phyloP scores from a whole-genome alignment of 306 rosid species.

The Prosopis cineraria region DNA sequence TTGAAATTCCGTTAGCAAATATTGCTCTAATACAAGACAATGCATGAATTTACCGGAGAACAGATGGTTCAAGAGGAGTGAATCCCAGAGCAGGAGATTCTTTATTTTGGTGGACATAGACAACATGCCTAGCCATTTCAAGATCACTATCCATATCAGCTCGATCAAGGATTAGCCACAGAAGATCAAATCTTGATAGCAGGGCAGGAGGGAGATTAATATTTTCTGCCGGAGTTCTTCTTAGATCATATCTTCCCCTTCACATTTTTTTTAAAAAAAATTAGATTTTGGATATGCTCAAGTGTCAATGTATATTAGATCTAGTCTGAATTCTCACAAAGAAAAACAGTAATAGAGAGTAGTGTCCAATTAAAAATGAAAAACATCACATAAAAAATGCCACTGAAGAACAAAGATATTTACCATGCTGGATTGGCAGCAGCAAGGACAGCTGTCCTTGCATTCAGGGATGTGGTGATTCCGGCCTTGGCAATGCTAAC shows the following conservation, averaged over 20 bases:
- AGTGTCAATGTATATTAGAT: background rate
- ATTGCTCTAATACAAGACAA: constrained; percentile 6
- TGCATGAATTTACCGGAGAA: constrained; percentile 70
- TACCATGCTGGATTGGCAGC: constrained; percentile 99
- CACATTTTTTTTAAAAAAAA: constrained; percentile 40
- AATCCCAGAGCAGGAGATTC: constrained; percentile 95
- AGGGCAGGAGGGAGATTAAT: constrained; percentile 97
- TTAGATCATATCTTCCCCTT: constrained; percentile 98
- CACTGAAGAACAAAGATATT: background rate
- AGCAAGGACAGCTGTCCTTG: constrained; percentile 98
- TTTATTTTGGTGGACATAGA: constrained; percentile 89
- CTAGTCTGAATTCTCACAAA: background rate
- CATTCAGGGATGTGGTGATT: constrained; percentile 94
- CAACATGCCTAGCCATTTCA: constrained; percentile 97
- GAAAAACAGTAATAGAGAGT: constrained; percentile 14
- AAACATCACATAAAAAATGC: background rate
- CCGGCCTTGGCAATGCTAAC: constrained; percentile 99
- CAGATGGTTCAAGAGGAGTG: constrained; percentile 94
- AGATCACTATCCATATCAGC: constrained; percentile 98
- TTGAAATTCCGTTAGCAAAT: constrained; percentile 2
- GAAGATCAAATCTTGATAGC: constrained; percentile 91
- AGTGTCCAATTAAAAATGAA: constrained; percentile 13
- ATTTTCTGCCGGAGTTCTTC: constrained; percentile 98
- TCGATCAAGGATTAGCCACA: constrained; percentile 98
- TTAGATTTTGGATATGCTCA: constrained; percentile 34